phyloP scores from a whole-genome alignment of 306 rosid species.

The Biancaea sappan region DNA sequence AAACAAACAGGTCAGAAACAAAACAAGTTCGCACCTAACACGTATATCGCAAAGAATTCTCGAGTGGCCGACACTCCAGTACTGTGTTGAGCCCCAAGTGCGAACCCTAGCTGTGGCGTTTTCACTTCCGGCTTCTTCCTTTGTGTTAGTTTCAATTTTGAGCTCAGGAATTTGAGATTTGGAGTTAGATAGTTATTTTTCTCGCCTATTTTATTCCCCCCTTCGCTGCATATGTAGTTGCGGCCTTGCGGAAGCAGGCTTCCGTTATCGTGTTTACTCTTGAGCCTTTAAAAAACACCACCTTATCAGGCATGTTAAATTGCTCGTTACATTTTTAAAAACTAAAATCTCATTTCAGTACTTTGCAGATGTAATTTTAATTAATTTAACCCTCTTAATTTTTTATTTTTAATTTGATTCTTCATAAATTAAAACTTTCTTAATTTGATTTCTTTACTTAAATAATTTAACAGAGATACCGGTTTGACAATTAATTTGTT shows the following conservation, averaged over 20 bases:
- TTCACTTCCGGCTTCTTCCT: not conserved
- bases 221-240: not conserved
- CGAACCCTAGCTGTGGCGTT: slow-evolving; percentile 17
- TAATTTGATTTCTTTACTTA: no score
- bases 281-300: not conserved
- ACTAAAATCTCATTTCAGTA: no score
- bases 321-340: not conserved
- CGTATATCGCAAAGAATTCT: not conserved
- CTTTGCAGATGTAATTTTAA: no score
- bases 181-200: not conserved
- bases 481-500: no score
- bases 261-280: not conserved
- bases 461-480: no score
- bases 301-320: not conserved
- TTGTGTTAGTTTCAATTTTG: not conserved
- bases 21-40: not conserved
- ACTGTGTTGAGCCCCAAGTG: not conserved
- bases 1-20: not conserved
- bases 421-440: no score
- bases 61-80: not conserved
- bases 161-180: not conserved
- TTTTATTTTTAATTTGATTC: no score
- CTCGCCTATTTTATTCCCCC: not conserved
- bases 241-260: not conserved
- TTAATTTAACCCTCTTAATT: no score